Conservation (phyloP, 2,329 filamentous ascomycete genomes). For the Epichloe sylvatica region DNA sequence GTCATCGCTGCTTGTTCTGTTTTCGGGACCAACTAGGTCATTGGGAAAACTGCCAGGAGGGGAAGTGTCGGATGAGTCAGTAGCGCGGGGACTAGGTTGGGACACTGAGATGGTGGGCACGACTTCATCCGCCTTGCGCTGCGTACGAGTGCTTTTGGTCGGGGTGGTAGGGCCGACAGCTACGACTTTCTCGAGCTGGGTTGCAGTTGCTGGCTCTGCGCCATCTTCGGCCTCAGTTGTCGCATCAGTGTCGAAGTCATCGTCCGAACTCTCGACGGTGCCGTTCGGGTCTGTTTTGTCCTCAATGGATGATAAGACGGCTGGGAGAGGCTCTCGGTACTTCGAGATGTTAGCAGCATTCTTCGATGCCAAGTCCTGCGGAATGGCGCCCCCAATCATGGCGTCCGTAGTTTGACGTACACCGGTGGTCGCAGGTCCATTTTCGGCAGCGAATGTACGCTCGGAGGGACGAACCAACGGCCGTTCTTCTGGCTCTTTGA, state of each 20-base stretch:
- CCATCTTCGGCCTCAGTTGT: conserved; percentile 7
- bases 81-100: conserved; percentile 2
- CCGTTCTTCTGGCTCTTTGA: conserved; percentile 38
- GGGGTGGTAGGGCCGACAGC: conserved; percentile 1
- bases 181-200: not conserved
- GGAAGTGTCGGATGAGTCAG: not conserved
- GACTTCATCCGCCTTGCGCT: not conserved
- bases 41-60: conserved; percentile 5
- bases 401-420: conserved; percentile 46
- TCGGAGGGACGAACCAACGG: conserved; percentile 42
- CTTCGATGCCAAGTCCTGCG: conserved; percentile 38
- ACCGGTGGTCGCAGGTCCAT: conserved; percentile 1
- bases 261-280: conserved; percentile 23
- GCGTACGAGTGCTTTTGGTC: not conserved
- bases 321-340: conserved; percentile 52
- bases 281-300: conserved; percentile 47
- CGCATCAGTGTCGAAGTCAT: conserved; percentile 13
- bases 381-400: conserved; percentile 40
- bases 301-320: conserved; percentile 56
- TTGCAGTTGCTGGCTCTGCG: not conserved
- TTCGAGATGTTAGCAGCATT: conserved; percentile 43
- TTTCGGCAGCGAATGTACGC: conserved; percentile 13
- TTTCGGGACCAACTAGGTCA: not conserved
- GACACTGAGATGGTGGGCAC: conserved; percentile 4
- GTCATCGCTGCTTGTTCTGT: not conserved